A percentile compares a stretch with the other conserved stretches of the same genome.
These are phyloP conservation scores for Neurospora sp. DNA, from an alignment of 495 filamentous ascomycete genomes.

Conservation along the genomic window DNA sequence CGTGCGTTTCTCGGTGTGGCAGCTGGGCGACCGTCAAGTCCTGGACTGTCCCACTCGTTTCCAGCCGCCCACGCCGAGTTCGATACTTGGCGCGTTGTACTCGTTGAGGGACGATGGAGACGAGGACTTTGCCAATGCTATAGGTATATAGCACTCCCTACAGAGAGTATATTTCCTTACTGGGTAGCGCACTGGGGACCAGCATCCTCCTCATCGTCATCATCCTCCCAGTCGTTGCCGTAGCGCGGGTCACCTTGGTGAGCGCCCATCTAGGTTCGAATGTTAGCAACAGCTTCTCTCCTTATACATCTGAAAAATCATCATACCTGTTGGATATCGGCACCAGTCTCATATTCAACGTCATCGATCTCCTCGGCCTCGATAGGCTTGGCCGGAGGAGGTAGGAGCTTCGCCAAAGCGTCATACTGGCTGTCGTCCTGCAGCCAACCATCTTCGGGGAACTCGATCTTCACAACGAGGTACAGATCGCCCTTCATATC, in stretches of 20 bases:
- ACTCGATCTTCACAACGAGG: conserved; percentile 74
- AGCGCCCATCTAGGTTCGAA: conserved; percentile 46
- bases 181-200: conserved; percentile 76
- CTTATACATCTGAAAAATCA: background rate
- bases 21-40: background rate
- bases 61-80: background rate
- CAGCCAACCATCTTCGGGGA: conserved; percentile 79
- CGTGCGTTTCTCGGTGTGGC: background rate
- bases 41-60: background rate
- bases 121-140: background rate
- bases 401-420: conserved; percentile 64
- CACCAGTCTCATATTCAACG: conserved; percentile 73
- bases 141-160: conserved; percentile 3
- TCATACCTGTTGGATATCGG: conserved; percentile 67
- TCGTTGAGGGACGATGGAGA: background rate
- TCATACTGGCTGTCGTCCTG: conserved; percentile 55
- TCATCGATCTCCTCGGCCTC: conserved; percentile 69
- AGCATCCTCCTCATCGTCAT: conserved; percentile 57
- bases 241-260: conserved; percentile 58
- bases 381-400: conserved; percentile 48
- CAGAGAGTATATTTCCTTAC: conserved; percentile 39
- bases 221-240: conserved; percentile 67
- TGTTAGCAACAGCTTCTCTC: conserved; percentile 6
- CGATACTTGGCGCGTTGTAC: background rate
- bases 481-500: conserved; percentile 82